phyloP scores from a whole-genome alignment of 495 filamentous ascomycete species.

The Achaetomiella virescens region DNA sequence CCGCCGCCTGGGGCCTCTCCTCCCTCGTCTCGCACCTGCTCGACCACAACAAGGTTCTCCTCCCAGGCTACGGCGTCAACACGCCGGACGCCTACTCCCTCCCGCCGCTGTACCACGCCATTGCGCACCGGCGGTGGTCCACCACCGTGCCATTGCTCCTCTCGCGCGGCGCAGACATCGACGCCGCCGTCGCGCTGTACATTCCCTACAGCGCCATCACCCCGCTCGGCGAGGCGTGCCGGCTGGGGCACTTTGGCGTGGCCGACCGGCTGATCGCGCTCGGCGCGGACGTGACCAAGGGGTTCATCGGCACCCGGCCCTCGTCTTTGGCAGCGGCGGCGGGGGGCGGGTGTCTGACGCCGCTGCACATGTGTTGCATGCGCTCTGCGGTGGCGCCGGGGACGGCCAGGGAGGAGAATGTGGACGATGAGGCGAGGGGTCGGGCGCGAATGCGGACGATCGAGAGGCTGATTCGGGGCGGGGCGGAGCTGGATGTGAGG shows the following conservation, averaged over 20 bases:
- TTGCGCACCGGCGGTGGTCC: constrained; percentile 27
- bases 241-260: constrained; percentile 26
- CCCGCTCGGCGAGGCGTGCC: constrained; percentile 35
- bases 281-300: constrained; percentile 25
- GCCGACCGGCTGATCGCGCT: constrained; percentile 29
- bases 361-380: constrained; percentile 31
- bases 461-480: constrained; percentile 21
- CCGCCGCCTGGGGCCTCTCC: constrained; percentile 23
- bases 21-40: constrained; percentile 22
- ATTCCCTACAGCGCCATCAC: constrained; percentile 31
- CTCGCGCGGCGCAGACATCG: constrained; percentile 28
- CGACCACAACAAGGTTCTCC: constrained; percentile 9
- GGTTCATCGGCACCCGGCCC: no score
- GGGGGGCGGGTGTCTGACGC: constrained; percentile 16
- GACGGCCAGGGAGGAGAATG: constrained; percentile 7
- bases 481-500: constrained; percentile 24
- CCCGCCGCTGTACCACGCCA: constrained; percentile 36
- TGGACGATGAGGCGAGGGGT: constrained; percentile 8
- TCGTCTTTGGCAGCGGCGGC: constrained; percentile 20
- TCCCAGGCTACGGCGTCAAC: constrained; percentile 23
- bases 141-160: constrained; percentile 28
- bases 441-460: constrained; percentile 22
- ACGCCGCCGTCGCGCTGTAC: constrained; percentile 27
- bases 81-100: constrained; percentile 22
- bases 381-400: constrained; percentile 17